Conservation (phyloP, 2,329 filamentous ascomycete species). For the Colletotrichum cereale region DNA sequence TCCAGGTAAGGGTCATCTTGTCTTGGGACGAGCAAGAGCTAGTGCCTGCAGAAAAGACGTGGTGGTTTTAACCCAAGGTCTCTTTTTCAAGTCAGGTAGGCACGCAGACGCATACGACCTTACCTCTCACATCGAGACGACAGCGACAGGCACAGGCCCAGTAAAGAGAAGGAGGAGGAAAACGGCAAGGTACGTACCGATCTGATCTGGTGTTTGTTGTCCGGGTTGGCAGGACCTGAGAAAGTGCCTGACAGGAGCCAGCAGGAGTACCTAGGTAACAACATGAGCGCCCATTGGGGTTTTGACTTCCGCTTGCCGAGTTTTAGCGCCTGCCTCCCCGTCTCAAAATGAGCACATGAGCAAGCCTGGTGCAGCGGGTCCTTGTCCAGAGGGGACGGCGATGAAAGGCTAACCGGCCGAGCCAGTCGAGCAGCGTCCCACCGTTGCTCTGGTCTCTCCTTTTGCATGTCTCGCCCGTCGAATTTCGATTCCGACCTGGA, state of each 20-base stretch:
- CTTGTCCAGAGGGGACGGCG: conserved; percentile 39
- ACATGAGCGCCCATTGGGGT: conserved; percentile 29
- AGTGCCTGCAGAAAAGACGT: neutral
- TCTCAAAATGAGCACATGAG: conserved; percentile 63
- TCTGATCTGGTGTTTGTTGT: neutral
- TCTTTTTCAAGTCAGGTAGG: conserved; percentile 16
- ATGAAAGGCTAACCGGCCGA: conserved; percentile 37
- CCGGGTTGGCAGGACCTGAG: conserved; percentile 1
- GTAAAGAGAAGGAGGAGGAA: neutral
- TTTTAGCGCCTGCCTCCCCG: conserved; percentile 55
- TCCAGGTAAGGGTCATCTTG: neutral
- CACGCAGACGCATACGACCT: conserved; percentile 16
- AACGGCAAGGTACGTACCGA: conserved; percentile 7
- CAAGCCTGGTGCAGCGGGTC: conserved; percentile 57
- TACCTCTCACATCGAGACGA: conserved; percentile 5
- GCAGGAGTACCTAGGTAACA: conserved; percentile 6
- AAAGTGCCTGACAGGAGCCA: conserved; percentile 14
- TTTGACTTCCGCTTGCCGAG: conserved; percentile 53
- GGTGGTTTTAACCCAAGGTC: neutral
- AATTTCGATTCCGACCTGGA: neutral
- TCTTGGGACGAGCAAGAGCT: neutral
- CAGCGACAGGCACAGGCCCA: conserved; percentile 3
- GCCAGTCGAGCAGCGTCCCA: conserved; percentile 22
- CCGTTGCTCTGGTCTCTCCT: conserved; percentile 4
- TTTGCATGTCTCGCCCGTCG: conserved; percentile 7